Evolutionary conservation across 2,329 filamentous ascomycete genomes (phyloP).

Genomic region (Colletotrichum karsti): DNA sequence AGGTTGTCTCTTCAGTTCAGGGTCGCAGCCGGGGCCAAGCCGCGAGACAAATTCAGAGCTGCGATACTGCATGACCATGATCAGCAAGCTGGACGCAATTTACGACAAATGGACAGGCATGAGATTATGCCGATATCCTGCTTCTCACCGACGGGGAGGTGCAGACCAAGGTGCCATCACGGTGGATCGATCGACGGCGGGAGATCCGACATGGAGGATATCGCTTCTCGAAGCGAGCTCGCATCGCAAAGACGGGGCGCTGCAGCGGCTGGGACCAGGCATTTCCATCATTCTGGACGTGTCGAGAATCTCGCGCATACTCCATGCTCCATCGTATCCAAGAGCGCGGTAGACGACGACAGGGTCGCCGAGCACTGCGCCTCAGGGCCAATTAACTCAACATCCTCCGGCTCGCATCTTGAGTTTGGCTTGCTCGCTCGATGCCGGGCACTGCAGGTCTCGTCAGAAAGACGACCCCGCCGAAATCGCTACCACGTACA

Average conservation of each 20-base stretch:
- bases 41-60: not conserved
- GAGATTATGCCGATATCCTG: not conserved
- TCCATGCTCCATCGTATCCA: not conserved
- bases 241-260: not conserved
- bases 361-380: not conserved
- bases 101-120: not conserved
- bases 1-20: not conserved
- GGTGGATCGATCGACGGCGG: conserved; percentile 11
- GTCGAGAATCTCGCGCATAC: not conserved
- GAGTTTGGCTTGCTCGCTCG: not conserved
- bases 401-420: not conserved
- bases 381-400: not conserved
- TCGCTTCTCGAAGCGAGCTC: conserved; percentile 7
- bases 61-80: not conserved
- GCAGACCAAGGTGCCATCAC: not conserved
- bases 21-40: not conserved
- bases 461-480: not conserved
- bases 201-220: not conserved
- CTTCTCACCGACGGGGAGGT: conserved; percentile 16
- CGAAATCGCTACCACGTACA: not conserved
- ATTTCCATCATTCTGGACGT: not conserved
- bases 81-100: not conserved
- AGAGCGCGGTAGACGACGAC: not conserved
- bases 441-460: conserved; percentile 4
- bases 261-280: not conserved